Percentiles rank a stretch among this genome's conserved stretches.
Conservation (phyloP, 768 basidiomycete species). For the Chiua virens region DNA sequence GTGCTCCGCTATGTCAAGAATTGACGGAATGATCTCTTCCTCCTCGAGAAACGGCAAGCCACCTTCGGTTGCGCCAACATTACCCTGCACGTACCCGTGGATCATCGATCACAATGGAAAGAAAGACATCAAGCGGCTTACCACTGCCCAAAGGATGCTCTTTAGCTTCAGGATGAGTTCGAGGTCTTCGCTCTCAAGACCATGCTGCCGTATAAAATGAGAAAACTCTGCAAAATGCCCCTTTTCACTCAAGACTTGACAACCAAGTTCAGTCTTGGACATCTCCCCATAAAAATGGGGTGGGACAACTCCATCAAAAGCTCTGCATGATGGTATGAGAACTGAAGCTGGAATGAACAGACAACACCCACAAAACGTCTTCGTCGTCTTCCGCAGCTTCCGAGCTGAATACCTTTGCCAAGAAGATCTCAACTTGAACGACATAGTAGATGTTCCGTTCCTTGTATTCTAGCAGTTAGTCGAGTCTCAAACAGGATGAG, state of each 20-base stretch:
- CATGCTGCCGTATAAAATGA: conserved; percentile 85
- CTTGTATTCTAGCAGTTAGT: conserved; percentile 42
- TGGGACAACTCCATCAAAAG: conserved; percentile 85
- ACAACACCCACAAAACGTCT: conserved; percentile 49
- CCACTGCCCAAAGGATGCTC: conserved; percentile 95
- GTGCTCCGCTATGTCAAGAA: conserved; percentile 88
- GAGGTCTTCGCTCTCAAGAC: conserved; percentile 77
- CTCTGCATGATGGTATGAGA: conserved; percentile 36
- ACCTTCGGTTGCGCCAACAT: conserved; percentile 86
- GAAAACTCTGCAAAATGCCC: conserved; percentile 91
- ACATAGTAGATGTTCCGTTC: conserved; percentile 93
- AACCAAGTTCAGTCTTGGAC: conserved; percentile 94
- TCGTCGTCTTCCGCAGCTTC: conserved; percentile 61
- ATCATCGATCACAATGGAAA: neutral
- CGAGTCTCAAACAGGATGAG: neutral
- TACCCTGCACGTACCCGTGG: conserved; percentile 58
- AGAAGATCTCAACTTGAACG: conserved; percentile 89
- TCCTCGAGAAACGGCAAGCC: conserved; percentile 96
- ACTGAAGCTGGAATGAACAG: neutral
- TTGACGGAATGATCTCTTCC: conserved; percentile 87
- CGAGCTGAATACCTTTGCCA: conserved; percentile 73
- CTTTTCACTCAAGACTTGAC: conserved; percentile 85
- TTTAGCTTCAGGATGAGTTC: conserved; percentile 89
- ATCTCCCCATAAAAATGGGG: conserved; percentile 98
- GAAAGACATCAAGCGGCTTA: conserved; percentile 42